Base-by-base conservation (phyloP, 495 filamentous ascomycete species). In the Penicillium manginii region DNA sequence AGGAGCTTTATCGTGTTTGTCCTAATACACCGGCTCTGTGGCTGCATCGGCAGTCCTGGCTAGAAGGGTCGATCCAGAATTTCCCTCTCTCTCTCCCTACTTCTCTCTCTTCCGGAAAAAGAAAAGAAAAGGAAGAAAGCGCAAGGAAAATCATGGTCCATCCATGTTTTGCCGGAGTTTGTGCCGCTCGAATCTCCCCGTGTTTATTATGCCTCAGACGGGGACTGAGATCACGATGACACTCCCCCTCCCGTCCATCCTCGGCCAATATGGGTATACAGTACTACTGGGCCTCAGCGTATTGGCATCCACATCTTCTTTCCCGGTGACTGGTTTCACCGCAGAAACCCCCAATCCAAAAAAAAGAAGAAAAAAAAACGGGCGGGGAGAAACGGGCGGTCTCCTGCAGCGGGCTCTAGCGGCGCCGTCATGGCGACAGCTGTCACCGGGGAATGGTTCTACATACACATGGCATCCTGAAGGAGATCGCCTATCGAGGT, bases 301-400 rank as follows among this genome's bases (percentile, higher is more conserved):
- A 58, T 43, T 55, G 51, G 26, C 55, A 39, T 57, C 37, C 47
- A 45, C 19, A 33, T 58, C n/a, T 23, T 53, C 46, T 21, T 33
- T 52, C 50, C 33, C 32, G 62, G 55, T 65, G 50, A 54, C 32
- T 45, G 73, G 73, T 78, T 75, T 55, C 75, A 78, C 75, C 33
- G 52, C 74, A 76, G 70, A 9, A 47, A 23, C 40, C 40, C 17
- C 18, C 45, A n/a, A 43, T 19, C 40, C 17, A 18, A 2, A n/a
- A 43, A 6, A 43, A 39, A 1, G 15, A 43, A 43, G 40, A 21
- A 43, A 17, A 40, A 3, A 26, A 56, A 67, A 70, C 65, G 64
- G 69, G 73, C 69, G 65, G 58, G 57, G 52, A 61, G 59, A 61
- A 73, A 76, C 73, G 73, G 73, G 50, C 71, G 73, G 67, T 61